These are phyloP conservation scores for Psilocybe subaeruginosa DNA, from an alignment of 768 basidiomycete species.

Conservation along the genomic window DNA sequence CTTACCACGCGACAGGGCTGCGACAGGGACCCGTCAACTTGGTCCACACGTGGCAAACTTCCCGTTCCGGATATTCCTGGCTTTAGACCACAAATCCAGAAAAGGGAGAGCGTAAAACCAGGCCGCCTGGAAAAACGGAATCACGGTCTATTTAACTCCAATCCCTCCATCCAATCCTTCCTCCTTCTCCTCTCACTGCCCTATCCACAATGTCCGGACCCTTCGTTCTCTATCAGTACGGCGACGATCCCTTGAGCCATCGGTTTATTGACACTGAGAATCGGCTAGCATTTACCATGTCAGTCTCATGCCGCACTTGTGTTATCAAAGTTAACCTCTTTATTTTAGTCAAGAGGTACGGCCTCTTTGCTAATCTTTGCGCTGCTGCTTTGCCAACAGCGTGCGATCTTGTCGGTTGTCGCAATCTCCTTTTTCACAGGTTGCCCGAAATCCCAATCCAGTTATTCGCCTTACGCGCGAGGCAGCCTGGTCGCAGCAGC, in stretches of 20 bases:
- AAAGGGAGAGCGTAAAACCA: constrained; percentile 11
- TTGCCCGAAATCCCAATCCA: constrained; percentile 57
- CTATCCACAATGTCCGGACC: constrained; percentile 30
- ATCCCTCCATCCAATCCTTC: constrained; percentile 22
- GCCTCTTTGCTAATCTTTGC: not conserved
- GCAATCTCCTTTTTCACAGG: constrained; percentile 38
- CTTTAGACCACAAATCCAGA: constrained; percentile 9
- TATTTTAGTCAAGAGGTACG: constrained; percentile 17
- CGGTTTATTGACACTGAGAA: constrained; percentile 67
- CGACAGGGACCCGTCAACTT: constrained; percentile 10
- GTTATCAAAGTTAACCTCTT: not conserved
- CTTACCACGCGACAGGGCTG: constrained; percentile 17
- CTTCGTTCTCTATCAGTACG: constrained; percentile 64
- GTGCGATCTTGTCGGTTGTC: constrained; percentile 10
- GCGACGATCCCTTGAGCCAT: constrained; percentile 62
- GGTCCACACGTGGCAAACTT: constrained; percentile 19
- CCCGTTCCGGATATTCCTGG: constrained; percentile 21
- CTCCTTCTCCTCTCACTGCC: constrained; percentile 17
- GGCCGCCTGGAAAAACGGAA: constrained; percentile 8
- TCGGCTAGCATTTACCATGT: constrained; percentile 71
- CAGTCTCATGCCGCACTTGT: constrained; percentile 26
- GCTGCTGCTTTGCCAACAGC: not conserved
- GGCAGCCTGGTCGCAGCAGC: constrained; percentile 64
- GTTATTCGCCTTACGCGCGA: constrained; percentile 70
- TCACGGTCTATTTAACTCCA: constrained; percentile 6